Conservation (phyloP, 2,329 filamentous ascomycete species). For the Biscogniauxia marginata region DNA sequence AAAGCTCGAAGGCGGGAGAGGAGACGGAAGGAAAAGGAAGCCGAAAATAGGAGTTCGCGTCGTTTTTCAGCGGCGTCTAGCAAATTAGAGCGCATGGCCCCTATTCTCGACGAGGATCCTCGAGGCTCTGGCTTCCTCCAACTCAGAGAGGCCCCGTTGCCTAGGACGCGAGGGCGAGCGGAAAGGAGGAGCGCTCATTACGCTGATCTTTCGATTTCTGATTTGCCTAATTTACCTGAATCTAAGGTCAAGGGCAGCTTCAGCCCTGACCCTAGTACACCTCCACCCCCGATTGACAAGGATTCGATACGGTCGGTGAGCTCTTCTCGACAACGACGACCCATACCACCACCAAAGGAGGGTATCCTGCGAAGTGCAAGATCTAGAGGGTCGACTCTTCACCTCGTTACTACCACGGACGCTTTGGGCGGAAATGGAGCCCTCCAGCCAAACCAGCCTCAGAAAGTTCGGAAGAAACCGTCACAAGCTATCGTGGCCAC, state of each 20-base stretch:
- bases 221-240: slow-evolving; percentile 77
- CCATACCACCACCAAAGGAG: slow-evolving; percentile 85
- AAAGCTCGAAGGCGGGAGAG: slow-evolving; percentile 78
- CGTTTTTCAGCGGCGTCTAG: slow-evolving; percentile 88
- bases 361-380: slow-evolving; percentile 64
- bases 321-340: slow-evolving; percentile 72
- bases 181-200: slow-evolving; percentile 71
- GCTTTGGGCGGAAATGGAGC: slow-evolving; percentile 39
- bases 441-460: slow-evolving; percentile 29
- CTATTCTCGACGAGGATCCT: slow-evolving; percentile 73
- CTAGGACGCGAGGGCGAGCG: slow-evolving; percentile 72
- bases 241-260: slow-evolving; percentile 44
- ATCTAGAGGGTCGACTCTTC: slow-evolving; percentile 80
- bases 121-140: slow-evolving; percentile 45
- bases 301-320: slow-evolving; percentile 73
- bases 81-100: slow-evolving; percentile 76
- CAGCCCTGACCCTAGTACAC: slow-evolving; percentile 46
- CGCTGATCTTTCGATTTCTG: slow-evolving; percentile 63
- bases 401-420: slow-evolving; percentile 71
- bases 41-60: slow-evolving; percentile 74
- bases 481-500: slow-evolving; percentile 59
- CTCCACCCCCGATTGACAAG: slow-evolving; percentile 75
- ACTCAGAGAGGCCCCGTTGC: slow-evolving; percentile 47
- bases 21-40: slow-evolving; percentile 82
- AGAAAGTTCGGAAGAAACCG: slow-evolving; percentile 55